Percentiles rank a stretch among this genome's conserved stretches.
Evolutionary conservation across 306 rosid genomes (phyloP).

Genomic region (Carpinus viminea): DNA sequence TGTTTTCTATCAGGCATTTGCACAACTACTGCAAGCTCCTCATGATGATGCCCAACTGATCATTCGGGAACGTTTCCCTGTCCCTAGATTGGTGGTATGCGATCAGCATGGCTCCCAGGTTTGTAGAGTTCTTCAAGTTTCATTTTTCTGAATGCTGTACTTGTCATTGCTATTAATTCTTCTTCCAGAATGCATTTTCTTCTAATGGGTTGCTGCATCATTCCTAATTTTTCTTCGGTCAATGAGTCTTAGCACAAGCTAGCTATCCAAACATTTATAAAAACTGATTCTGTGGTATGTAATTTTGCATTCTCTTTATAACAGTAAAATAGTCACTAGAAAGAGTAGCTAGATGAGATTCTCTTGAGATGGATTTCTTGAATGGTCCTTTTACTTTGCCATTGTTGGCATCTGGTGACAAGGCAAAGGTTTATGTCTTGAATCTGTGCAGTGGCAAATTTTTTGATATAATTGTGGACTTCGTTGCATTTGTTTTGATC

Average conservation of each 20-base stretch:
- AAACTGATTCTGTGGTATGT: not conserved
- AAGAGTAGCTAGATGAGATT: not conserved
- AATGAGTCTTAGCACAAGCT: not conserved
- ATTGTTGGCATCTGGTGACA: no score
- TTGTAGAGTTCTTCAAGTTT: conserved; percentile 23
- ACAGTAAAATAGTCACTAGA: not conserved
- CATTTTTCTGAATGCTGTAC: conserved; percentile 13
- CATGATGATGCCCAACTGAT: conserved; percentile 70
- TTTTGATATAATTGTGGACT: not conserved
- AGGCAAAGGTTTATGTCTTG: not conserved
- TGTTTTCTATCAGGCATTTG: conserved; percentile 70
- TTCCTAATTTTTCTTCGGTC: not conserved
- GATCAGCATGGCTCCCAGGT: conserved; percentile 99
- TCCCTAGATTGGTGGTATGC: conserved; percentile 93
- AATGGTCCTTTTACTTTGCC: not conserved
- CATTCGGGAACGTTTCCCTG: conserved; percentile 81
- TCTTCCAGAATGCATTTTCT: not conserved
- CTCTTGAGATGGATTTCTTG: not conserved
- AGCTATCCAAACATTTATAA: not conserved
- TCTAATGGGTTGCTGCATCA: not conserved
- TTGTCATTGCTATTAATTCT: not conserved
- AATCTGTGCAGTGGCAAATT: not conserved
- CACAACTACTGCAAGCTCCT: conserved; percentile 77
- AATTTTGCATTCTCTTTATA: not conserved
- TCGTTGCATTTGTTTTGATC: not conserved